phyloP scores from a whole-genome alignment of 2,329 filamentous ascomycete genomes.

The Pseudogymnoascus sp. region DNA sequence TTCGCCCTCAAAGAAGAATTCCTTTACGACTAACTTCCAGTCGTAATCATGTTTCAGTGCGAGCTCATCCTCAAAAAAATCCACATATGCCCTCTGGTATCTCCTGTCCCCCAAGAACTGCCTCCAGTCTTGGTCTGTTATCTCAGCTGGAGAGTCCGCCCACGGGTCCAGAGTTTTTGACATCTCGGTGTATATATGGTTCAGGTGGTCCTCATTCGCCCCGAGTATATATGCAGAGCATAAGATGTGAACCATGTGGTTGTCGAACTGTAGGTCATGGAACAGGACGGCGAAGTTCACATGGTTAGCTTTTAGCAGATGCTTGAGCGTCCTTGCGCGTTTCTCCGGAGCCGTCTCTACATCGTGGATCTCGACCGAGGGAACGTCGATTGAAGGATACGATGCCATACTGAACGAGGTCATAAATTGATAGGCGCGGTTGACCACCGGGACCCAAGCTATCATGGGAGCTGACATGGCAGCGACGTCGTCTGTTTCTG shows the following conservation, averaged over 20 bases:
- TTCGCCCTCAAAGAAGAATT: conserved; percentile 67
- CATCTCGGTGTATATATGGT: conserved; percentile 72
- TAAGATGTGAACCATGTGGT: conserved; percentile 75
- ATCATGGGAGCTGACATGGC: conserved; percentile 34
- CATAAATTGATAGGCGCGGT: conserved; percentile 29
- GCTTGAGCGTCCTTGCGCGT: conserved; percentile 73
- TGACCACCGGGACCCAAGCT: conserved; percentile 35
- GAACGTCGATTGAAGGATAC: conserved; percentile 43
- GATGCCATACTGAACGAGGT: conserved; percentile 22
- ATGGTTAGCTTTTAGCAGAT: conserved; percentile 86
- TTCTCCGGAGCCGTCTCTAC: conserved; percentile 76
- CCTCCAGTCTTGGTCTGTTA: conserved; percentile 76
- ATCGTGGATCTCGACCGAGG: conserved; percentile 64
- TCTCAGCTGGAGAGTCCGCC: conserved; percentile 75
- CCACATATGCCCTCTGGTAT: conserved; percentile 84
- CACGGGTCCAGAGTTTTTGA: conserved; percentile 66
- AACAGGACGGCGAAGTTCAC: conserved; percentile 80
- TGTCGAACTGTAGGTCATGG: conserved; percentile 66
- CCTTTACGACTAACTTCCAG: conserved; percentile 68
- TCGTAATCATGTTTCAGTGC: conserved; percentile 64
- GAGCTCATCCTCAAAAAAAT: conserved; percentile 91
- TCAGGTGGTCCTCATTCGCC: conserved; percentile 62
- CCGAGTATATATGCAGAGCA: conserved; percentile 81
- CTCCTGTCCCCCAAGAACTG: conserved; percentile 69
- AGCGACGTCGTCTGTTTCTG: neutral